These are phyloP conservation scores for Dentipellis sp. DNA, from an alignment of 768 basidiomycete species.

Conservation along the genomic window DNA sequence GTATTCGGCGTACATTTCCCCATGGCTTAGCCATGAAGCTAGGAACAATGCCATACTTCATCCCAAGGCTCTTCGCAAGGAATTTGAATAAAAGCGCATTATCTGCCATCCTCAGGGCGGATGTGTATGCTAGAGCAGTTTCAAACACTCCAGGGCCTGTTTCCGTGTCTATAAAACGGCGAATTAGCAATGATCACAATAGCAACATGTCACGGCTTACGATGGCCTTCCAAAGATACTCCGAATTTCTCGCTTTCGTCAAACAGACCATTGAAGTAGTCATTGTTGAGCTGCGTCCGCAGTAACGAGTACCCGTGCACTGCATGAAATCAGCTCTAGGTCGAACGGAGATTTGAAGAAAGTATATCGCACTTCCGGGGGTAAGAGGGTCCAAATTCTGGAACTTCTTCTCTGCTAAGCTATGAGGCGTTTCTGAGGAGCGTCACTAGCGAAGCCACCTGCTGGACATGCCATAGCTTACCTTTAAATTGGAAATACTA, in stretches of 20 bases:
- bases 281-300: constrained; percentile 80
- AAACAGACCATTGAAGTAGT: constrained; percentile 85
- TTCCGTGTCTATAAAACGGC: constrained; percentile 59
- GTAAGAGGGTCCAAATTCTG: constrained; percentile 70
- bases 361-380: constrained; percentile 68
- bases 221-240: constrained; percentile 80
- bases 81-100: constrained; percentile 92
- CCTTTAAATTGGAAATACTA: constrained; percentile 92
- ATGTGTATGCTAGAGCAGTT: constrained; percentile 80
- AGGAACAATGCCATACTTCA: constrained; percentile 80
- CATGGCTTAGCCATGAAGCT: constrained; percentile 99
- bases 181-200: background rate
- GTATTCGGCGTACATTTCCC: constrained; percentile 50
- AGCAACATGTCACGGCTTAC: constrained; percentile 26
- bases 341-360: background rate
- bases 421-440: constrained; percentile 66
- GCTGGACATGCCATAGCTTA: constrained; percentile 15
- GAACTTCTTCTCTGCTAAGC: constrained; percentile 72
- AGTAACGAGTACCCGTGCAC: constrained; percentile 98
- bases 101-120: constrained; percentile 76
- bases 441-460: background rate
- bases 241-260: constrained; percentile 65
- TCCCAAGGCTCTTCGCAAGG: constrained; percentile 84
- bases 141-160: constrained; percentile 87
- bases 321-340: constrained; percentile 21